phyloP scores from a whole-genome alignment of 2,329 filamentous ascomycete genomes.

The Aspergillus puulaauensis region DNA sequence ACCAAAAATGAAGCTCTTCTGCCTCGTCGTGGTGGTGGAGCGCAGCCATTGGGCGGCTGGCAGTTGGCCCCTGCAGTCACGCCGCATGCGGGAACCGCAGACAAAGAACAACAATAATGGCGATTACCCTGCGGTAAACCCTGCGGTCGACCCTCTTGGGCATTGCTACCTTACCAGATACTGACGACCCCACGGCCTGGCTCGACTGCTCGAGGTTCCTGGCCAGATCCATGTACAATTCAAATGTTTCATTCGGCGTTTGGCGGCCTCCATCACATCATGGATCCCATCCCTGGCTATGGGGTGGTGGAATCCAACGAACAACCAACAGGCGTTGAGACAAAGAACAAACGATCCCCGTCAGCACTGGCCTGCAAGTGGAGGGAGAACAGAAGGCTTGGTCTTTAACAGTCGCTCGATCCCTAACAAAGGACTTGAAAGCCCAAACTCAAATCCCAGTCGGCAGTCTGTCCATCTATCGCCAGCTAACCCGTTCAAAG shows the following conservation, averaged over 20 bases:
- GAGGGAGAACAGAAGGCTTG: neutral
- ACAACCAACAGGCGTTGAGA: neutral
- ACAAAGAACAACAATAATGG: constrained; percentile 6
- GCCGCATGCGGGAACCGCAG: constrained; percentile 11
- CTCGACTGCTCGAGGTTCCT: neutral
- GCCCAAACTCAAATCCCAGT: constrained; percentile 6
- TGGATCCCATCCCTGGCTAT: neutral
- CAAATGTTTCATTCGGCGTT: constrained; percentile 9
- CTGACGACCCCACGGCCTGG: neutral
- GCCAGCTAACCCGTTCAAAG: neutral
- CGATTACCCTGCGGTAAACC: neutral
- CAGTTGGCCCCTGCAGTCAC: constrained; percentile 1
- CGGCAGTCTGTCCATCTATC: neutral
- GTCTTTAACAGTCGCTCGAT: neutral
- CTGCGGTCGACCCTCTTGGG: neutral
- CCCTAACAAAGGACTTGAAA: constrained; percentile 12
- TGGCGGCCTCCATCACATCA: neutral
- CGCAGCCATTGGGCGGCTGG: constrained; percentile 2
- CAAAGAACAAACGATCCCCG: constrained; percentile 5
- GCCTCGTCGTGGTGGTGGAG: neutral
- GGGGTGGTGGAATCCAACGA: neutral
- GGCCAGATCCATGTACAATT: neutral
- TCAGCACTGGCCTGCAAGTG: neutral
- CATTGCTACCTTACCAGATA: constrained; percentile 1
- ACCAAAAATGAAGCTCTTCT: constrained; percentile 9